phyloP scores from a whole-genome alignment of 208 protist species.

The Leishmania major region DNA sequence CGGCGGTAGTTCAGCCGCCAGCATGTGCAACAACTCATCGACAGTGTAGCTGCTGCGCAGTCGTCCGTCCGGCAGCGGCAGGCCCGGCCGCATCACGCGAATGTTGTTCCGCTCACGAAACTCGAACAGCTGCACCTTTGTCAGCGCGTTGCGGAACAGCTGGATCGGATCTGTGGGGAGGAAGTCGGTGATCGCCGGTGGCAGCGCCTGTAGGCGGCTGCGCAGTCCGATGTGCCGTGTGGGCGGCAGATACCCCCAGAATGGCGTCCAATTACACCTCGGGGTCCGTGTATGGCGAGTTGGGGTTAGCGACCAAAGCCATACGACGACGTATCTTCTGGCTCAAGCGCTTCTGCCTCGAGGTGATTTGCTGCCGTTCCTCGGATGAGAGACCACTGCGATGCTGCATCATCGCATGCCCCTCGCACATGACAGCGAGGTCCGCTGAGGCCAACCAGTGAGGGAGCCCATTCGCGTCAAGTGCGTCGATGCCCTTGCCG shows the following conservation, averaged over 20 bases:
- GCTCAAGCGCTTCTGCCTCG: constrained; percentile 17
- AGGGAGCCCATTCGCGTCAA: constrained; percentile 23
- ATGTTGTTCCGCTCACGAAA: constrained; percentile 46
- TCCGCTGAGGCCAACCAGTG: constrained; percentile 19
- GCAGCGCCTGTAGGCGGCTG: constrained; percentile 40
- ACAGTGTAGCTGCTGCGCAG: constrained; percentile 53
- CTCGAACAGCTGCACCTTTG: constrained; percentile 71
- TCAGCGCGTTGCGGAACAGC: constrained; percentile 38
- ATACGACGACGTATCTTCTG: constrained; percentile 50
- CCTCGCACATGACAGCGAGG: constrained; percentile 19
- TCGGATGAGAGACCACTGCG: constrained; percentile 5
- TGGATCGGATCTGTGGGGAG: constrained; percentile 36
- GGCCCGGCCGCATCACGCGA: constrained; percentile 45
- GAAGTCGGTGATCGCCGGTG: constrained; percentile 42
- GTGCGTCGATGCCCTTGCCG: neutral
- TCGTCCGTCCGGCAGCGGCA: constrained; percentile 54
- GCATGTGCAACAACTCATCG: constrained; percentile 48
- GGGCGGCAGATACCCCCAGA: constrained; percentile 48
- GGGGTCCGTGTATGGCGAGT: constrained; percentile 46
- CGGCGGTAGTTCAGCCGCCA: constrained; percentile 38
- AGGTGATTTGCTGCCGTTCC: constrained; percentile 40
- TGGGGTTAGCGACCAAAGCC: constrained; percentile 39
- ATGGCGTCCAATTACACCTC: constrained; percentile 50
- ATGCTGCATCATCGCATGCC: neutral
- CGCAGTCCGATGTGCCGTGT: constrained; percentile 43